Evolutionary conservation across 2,329 filamentous ascomycete species (phyloP).

Genomic region (Ceratocystis harringtonii): DNA sequence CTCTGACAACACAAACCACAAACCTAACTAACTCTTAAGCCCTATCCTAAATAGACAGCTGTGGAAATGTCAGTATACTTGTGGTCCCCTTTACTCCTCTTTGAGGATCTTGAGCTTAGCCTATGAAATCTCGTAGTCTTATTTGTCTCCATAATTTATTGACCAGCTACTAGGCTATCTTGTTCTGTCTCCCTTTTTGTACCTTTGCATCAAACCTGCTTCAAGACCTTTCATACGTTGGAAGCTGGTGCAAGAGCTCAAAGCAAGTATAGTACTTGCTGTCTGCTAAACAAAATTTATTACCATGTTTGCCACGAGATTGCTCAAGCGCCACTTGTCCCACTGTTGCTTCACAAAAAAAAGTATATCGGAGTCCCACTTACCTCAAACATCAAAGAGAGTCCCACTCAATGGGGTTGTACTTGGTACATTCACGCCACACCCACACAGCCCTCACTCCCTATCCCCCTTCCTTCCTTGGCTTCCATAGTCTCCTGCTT

Average conservation of each 20-base stretch:
- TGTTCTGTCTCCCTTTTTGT: not conserved
- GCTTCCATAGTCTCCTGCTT: constrained; percentile 7
- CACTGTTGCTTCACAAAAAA: constrained; percentile 1
- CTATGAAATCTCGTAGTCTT: not conserved
- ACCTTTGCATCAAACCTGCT: not conserved
- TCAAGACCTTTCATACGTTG: not conserved
- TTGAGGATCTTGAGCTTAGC: not conserved
- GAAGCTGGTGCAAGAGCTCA: not conserved
- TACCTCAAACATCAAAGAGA: not conserved
- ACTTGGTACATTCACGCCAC: constrained; percentile 13
- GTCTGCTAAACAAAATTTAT: not conserved
- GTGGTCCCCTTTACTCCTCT: not conserved
- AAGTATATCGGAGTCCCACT: not conserved
- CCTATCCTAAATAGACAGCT: not conserved
- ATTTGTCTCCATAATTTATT: not conserved
- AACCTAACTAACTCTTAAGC: constrained; percentile 5
- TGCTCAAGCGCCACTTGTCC: not conserved
- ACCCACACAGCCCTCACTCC: constrained; percentile 5
- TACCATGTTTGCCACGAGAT: not conserved
- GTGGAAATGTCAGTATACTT: not conserved
- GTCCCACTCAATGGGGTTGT: constrained; percentile 1
- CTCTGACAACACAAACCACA: not conserved
- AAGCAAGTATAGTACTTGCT: not conserved
- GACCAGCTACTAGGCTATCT: not conserved
- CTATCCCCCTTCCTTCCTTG: constrained; percentile 1